Base-by-base conservation (phyloP, 108 stramenopile species). In the Cyclotella distinguenda region DNA sequence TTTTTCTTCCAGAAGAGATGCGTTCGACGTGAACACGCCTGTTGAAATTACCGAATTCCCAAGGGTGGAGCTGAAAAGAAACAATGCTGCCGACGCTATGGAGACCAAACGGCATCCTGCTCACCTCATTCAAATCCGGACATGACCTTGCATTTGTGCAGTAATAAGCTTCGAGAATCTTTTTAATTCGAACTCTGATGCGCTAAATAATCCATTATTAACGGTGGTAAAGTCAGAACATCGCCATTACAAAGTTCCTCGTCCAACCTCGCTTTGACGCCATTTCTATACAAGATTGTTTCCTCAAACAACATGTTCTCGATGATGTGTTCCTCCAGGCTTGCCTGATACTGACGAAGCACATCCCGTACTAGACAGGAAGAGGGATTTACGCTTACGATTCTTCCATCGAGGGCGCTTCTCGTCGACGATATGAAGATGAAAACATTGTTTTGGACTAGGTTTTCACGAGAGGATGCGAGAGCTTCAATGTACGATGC, bases 181-280 rank as follows among this genome's bases (percentile, higher is more conserved):
- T n/a, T n/a, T n/a, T n/a, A n/a, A n/a, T n/a, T n/a, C n/a, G n/a
- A n/a, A n/a, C n/a, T n/a, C n/a, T n/a, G n/a, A n/a, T n/a, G n/a
- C n/a, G n/a, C n/a, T n/a, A n/a, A n/a, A n/a, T n/a, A 19, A 28
- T 54, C 25, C 3, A 54, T 44, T 32, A 66, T 16, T 10, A 16
- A 45, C 7, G 51, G 21, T 18, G 72, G 64, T 25, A 68, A 32
- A 11, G 75, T 77, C 2, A 90, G 42, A 28, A 90, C 84, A 75
- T 90, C 88, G n/a, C 86, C 88, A 70, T 86, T 90, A 43, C 27
- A 25, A 9, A 90, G 70, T 26, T 57, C 18, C n/a, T 86, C 84
- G 9, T 77, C 72, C 33, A 78, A 22, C 6, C 48, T 23, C 1
- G 69, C 75, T 15, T 48, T 21, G 31, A 61, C 32, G 16, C 88